Evolutionary conservation across 805 yeast species (phyloP).

Genomic region (Candida golubevii): DNA sequence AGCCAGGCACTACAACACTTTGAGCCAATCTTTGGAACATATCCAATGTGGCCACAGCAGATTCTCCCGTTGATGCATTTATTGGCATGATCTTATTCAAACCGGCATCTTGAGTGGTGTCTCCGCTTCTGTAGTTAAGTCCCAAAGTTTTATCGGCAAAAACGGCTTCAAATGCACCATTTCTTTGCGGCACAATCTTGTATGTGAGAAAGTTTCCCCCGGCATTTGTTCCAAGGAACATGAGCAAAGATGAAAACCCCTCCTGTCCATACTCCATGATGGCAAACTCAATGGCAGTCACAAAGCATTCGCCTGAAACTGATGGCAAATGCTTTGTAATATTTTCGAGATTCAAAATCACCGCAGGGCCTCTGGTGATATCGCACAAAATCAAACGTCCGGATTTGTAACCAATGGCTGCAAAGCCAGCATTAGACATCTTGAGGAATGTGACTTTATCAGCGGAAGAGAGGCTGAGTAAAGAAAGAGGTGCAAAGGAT

Average conservation of each 20-base stretch:
- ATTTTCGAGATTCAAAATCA: conserved; percentile 44
- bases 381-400: conserved; percentile 79
- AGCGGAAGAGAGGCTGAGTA: conserved; percentile 21
- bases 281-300: conserved; percentile 68
- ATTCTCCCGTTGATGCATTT: conserved; percentile 54
- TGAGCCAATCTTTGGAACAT: conserved; percentile 54
- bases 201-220: conserved; percentile 66
- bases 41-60: conserved; percentile 60
- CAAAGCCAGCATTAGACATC: conserved; percentile 78
- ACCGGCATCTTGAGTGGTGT: conserved; percentile 47
- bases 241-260: conserved; percentile 63
- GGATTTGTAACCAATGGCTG: conserved; percentile 68
- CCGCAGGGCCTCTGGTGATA: conserved; percentile 66
- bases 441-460: conserved; percentile 54
- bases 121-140: conserved; percentile 30
- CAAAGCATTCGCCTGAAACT: conserved; percentile 28
- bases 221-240: conserved; percentile 70
- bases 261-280: conserved; percentile 67
- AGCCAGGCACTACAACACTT: conserved; percentile 61
- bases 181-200: conserved; percentile 57
- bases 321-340: conserved; percentile 29
- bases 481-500: conserved; percentile 30
- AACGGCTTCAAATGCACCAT: conserved; percentile 57
- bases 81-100: conserved; percentile 56
- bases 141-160: conserved; percentile 41